Base-by-base conservation (phyloP, 805 yeast species). In the Helenozyma rhizophorensis region DNA sequence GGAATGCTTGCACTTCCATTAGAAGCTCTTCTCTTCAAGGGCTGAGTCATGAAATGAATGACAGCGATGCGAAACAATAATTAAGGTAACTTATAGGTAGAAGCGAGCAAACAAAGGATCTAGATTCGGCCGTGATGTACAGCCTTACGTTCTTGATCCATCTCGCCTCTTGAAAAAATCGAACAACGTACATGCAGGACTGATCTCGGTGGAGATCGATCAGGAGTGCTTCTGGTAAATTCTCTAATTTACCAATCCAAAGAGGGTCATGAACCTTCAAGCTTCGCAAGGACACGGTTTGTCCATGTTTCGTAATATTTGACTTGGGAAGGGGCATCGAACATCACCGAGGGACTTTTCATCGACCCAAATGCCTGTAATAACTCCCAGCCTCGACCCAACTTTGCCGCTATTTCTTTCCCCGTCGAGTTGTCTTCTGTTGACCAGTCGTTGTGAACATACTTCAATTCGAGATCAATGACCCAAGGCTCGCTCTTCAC, bases 401-500 rank as follows among this genome's bases (percentile, higher is more conserved):
- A 39, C 38, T 53, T 51, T 12, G 58, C 62, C 13, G 36, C 43
- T 8, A 45, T 35, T 40, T 66, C 70, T 16, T 43, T 42, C 14
- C 43, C 48, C 12, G 30, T 32, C 9, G 47, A 35, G 25, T 46
- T 40, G 19, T 52, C 55, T 17, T 48, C 48, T 9, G 33, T 32
- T 5, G 51, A 42, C 37, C 54, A 54, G 28, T 44, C 49, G 21
- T 60, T 59, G 42, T 54, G 58, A 43, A 65, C 58, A 47, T 69
- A 65, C 42, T 63, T 60, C 10, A 62, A 51, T 42, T 75, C 77
- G 23, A 83, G 51, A 17, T 72, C 74, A 22, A 72, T 62, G 33
- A 76, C 68, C 90, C 94, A 83, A 25, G 72, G 67, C 40, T 73
- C 78, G 28, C 73, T 73, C 18, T 68, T 65, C 22, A 82, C 65